Conservation (phyloP, 1,284 basidiomycete genomes). For the Cryptococcus floricola region DNA sequence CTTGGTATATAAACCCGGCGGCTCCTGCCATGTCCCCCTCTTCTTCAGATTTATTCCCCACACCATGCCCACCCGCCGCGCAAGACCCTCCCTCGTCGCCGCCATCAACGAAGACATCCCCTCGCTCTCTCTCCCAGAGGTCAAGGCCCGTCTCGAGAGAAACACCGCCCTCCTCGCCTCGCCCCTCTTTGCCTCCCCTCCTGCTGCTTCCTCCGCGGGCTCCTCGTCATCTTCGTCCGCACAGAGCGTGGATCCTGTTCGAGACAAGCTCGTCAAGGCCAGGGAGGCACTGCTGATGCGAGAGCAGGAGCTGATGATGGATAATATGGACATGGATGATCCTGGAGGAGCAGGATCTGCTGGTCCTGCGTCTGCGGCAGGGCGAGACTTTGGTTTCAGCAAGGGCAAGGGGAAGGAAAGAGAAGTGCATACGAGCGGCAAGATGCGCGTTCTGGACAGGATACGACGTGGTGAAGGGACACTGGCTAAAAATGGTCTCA, state of each 20-base stretch:
- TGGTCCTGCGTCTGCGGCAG: slow-evolving; percentile 1
- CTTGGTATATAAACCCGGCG: too few relatives aligned
- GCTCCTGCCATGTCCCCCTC: neutral
- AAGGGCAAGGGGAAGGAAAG: slow-evolving; percentile 6
- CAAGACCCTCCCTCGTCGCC: neutral
- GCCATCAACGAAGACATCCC: slow-evolving; percentile 25
- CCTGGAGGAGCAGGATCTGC: slow-evolving; percentile 4
- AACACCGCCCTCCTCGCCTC: slow-evolving; percentile 36
- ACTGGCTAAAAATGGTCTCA: slow-evolving; percentile 19
- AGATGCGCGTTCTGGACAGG: slow-evolving; percentile 30
- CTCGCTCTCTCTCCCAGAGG: slow-evolving; percentile 30
- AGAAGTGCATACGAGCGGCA: slow-evolving; percentile 23
- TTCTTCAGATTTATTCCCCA: neutral
- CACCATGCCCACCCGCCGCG: too few relatives aligned
- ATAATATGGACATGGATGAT: slow-evolving; percentile 3
- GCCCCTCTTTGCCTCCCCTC: slow-evolving; percentile 16
- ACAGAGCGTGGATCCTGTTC: slow-evolving; percentile 24
- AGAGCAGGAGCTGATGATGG: slow-evolving; percentile 36
- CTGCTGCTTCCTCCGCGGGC: slow-evolving; percentile 3
- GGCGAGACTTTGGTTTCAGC: slow-evolving; percentile 1
- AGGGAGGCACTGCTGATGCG: slow-evolving; percentile 30
- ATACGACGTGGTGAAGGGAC: slow-evolving; percentile 29
- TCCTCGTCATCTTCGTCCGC: neutral
- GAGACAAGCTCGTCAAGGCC: slow-evolving; percentile 30
- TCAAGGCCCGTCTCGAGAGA: slow-evolving; percentile 37